Evolutionary conservation across 768 basidiomycete species (phyloP).

Genomic region (Leccinellum albellum): DNA sequence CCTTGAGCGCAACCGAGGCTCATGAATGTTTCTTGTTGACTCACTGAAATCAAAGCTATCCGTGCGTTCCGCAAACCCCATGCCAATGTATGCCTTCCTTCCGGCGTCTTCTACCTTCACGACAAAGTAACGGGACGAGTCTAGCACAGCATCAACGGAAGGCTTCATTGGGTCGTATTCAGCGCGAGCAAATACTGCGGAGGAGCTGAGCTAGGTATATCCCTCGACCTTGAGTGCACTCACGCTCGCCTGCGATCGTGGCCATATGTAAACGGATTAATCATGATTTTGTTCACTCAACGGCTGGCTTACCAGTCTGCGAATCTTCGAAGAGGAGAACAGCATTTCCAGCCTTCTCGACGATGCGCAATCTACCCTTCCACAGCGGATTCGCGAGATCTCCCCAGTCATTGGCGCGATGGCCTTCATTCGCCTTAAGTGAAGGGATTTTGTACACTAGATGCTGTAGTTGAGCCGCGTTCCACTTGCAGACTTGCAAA

Average conservation of each 20-base stretch:
- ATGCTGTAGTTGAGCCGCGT: conserved; percentile 18
- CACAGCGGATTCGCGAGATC: conserved; percentile 79
- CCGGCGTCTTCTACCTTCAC: conserved; percentile 85
- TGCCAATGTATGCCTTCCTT: conserved; percentile 87
- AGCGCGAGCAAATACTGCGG: conserved; percentile 80
- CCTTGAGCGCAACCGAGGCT: conserved; percentile 3
- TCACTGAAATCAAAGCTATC: conserved; percentile 92
- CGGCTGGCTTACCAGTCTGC: conserved; percentile 57
- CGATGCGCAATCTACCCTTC: conserved; percentile 86
- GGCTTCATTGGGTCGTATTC: conserved; percentile 76
- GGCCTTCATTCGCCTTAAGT: conserved; percentile 80
- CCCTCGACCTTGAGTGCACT: conserved; percentile 24
- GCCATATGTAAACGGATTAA: conserved; percentile 1
- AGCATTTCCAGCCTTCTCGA: conserved; percentile 70
- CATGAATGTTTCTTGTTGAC: conserved; percentile 25
- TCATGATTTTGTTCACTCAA: background rate
- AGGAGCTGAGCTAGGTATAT: conserved; percentile 5
- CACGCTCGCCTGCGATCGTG: conserved; percentile 59
- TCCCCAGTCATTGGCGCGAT: conserved; percentile 92
- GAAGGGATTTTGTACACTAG: conserved; percentile 91
- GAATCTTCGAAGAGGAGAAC: conserved; percentile 77
- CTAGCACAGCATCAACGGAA: conserved; percentile 91
- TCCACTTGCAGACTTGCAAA: conserved; percentile 6
- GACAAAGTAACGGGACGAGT: conserved; percentile 94
- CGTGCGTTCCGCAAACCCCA: conserved; percentile 86